Conservation (phyloP, 441 rosid genomes). For the Aleurites moluccanus region DNA sequence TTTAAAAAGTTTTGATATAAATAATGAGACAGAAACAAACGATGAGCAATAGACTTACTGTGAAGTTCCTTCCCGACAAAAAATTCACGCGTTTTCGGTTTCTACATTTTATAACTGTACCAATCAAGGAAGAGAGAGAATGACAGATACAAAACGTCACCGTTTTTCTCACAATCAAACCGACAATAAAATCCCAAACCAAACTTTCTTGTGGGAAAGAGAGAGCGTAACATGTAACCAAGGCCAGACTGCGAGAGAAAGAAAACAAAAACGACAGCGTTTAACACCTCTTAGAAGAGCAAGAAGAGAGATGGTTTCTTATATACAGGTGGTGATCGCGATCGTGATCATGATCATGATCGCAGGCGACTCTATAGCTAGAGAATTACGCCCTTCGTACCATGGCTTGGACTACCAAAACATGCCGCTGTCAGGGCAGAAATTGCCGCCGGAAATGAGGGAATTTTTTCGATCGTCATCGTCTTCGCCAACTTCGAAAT, state of each 20-base stretch:
- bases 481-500: constrained; percentile 28
- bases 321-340: constrained; percentile 25
- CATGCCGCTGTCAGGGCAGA: constrained; percentile 35
- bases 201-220: no score
- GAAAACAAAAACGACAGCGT: neutral
- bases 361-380: constrained; percentile 24
- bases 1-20: no score
- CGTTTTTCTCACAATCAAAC: neutral
- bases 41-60: no score
- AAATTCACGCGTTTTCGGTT: no score
- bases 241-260: no score
- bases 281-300: neutral
- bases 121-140: neutral
- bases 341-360: constrained; percentile 19
- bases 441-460: constrained; percentile 45
- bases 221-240: neutral
- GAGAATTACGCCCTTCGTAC: constrained; percentile 72
- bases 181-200: neutral
- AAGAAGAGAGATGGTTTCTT: neutral
- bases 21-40: no score
- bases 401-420: constrained; percentile 67
- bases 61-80: no score
- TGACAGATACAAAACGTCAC: neutral
- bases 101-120: no score
- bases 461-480: constrained; percentile 54